phyloP scores from a whole-genome alignment of 768 basidiomycete species.

The Calocera cornea region DNA sequence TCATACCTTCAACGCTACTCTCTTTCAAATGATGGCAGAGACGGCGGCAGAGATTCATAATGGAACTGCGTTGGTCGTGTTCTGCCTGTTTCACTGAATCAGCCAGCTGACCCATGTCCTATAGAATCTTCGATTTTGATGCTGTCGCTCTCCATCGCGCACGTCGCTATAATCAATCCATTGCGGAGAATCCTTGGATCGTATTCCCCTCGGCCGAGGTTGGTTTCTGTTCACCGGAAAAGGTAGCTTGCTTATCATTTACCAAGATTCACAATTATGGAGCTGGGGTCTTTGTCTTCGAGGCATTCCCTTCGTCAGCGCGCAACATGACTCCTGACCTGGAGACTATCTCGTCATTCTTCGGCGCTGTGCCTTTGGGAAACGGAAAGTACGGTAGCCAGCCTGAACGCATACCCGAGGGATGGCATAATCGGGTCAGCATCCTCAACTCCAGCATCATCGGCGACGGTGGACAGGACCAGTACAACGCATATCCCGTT shows the following conservation, averaged over 20 bases:
- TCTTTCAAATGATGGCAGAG: conserved; percentile 1
- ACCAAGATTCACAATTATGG: background rate
- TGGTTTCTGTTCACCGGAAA: background rate
- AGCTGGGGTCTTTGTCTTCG: background rate
- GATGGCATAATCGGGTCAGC: background rate
- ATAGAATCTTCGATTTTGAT: background rate
- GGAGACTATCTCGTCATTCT: background rate
- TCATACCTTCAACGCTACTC: background rate
- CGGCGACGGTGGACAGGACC: background rate
- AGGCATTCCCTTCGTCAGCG: background rate
- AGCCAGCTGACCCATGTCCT: background rate
- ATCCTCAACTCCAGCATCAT: background rate
- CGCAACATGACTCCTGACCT: background rate
- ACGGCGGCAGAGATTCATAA: background rate
- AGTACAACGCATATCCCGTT: background rate
- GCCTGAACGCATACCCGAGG: background rate
- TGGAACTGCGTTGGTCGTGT: background rate
- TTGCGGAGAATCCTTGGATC: background rate
- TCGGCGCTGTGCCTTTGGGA: background rate
- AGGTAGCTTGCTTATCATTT: background rate
- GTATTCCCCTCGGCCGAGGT: background rate
- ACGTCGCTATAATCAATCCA: background rate
- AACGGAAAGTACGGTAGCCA: background rate
- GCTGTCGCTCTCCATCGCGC: background rate
- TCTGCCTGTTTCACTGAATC: background rate